Evolutionary conservation across 768 basidiomycete genomes (phyloP).

Genomic region (Russula earlei): DNA sequence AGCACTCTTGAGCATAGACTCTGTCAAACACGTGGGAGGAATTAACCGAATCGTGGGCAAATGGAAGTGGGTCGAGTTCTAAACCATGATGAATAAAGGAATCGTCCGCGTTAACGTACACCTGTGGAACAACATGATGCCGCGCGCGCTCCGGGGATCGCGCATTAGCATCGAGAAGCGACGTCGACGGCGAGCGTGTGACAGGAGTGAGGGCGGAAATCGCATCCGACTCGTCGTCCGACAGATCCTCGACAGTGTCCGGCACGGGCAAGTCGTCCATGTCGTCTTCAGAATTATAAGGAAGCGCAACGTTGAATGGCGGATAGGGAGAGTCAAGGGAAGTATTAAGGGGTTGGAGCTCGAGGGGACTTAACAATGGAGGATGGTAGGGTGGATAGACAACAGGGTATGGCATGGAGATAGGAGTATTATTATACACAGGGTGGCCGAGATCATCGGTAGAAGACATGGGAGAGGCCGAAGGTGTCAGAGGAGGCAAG

Average conservation of each 20-base stretch:
- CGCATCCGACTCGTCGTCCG: slow-evolving; percentile 77
- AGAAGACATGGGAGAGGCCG: slow-evolving; percentile 63
- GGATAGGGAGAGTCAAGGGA: slow-evolving; percentile 27
- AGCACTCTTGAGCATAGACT: slow-evolving; percentile 53
- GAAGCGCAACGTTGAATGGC: slow-evolving; percentile 45
- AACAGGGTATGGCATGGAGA: slow-evolving; percentile 48
- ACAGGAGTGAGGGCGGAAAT: slow-evolving; percentile 46
- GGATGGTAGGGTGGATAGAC: slow-evolving; percentile 58
- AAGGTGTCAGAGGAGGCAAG: slow-evolving; percentile 45
- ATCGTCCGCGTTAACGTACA: slow-evolving; percentile 54
- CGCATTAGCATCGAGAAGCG: slow-evolving; percentile 32
- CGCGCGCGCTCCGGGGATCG: slow-evolving; percentile 28
- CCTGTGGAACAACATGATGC: slow-evolving; percentile 39
- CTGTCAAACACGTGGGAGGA: slow-evolving; percentile 27
- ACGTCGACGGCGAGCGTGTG: slow-evolving; percentile 48
- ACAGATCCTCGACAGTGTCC: slow-evolving; percentile 76
- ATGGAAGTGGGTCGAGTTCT: slow-evolving; percentile 65
- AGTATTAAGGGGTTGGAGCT: slow-evolving; percentile 35
- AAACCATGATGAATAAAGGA: slow-evolving; percentile 50
- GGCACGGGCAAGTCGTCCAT: slow-evolving; percentile 62
- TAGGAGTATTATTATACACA: slow-evolving; percentile 38
- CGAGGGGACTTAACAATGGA: slow-evolving; percentile 43
- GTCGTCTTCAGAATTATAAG: slow-evolving; percentile 55
- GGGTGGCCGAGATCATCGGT: slow-evolving; percentile 62
- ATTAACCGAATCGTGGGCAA: slow-evolving; percentile 43